These are phyloP conservation scores for Pleurotus eryngii DNA, from an alignment of 768 basidiomycete genomes.

Conservation along the genomic window DNA sequence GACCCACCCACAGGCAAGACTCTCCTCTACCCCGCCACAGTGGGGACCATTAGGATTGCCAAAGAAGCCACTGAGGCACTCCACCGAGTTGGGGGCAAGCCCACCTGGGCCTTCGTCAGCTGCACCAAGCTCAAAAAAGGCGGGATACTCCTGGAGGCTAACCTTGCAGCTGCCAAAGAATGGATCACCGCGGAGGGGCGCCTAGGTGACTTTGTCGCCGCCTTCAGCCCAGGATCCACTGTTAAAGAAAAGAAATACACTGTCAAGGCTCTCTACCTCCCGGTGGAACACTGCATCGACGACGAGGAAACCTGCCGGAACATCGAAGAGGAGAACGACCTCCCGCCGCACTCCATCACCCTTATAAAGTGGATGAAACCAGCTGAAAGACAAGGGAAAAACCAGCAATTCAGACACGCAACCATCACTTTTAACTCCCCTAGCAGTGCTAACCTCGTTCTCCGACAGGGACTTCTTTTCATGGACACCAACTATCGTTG, in stretches of 20 bases:
- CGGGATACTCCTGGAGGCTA: background rate
- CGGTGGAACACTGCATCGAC: background rate
- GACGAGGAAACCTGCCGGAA: background rate
- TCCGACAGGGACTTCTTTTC: background rate
- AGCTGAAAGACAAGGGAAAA: background rate
- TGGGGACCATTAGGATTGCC: background rate
- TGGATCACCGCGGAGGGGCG: background rate
- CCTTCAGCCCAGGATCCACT: background rate
- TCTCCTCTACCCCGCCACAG: background rate
- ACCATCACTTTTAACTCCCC: background rate
- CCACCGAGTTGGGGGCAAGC: background rate
- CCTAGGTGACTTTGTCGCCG: background rate
- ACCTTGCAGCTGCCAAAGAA: background rate
- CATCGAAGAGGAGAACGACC: background rate
- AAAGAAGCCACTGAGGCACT: background rate
- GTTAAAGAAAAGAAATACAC: background rate
- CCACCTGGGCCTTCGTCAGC: background rate
- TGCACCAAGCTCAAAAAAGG: background rate
- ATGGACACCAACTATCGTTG: background rate
- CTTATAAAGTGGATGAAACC: background rate
- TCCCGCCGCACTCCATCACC: background rate
- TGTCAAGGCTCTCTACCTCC: background rate
- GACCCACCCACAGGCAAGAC: background rate
- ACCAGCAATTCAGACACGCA: background rate
- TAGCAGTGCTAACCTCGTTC: background rate